Evolutionary conservation across 306 rosid species (phyloP), one percentile per base, ranked within the genome.

Genomic region (Delonix regia): DNA sequence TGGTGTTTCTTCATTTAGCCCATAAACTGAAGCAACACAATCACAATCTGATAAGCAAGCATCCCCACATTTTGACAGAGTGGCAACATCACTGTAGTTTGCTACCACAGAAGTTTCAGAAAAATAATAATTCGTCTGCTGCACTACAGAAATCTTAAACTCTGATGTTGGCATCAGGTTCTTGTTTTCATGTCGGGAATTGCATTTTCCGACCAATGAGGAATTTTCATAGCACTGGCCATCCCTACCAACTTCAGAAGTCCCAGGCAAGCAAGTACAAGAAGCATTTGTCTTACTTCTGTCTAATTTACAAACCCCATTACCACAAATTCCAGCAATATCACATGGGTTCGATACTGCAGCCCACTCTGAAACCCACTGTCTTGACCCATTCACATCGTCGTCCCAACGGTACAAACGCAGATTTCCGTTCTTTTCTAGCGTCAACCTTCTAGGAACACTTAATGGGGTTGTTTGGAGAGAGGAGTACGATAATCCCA

Each of bases 361-460:
- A 55, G 99, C 98, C 98, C 99, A 95, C 63, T 95, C 94, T 28
- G 99, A 73, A 18, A 95, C 88, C 99, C 99, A 92, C 69, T 91
- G 94, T n/a, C 88, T 88, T 1, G 97, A 87, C 1, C 99, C 98
- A 48, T 91, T 95, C 30, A 92, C 82, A 48, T 95, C 88, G 66
- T 89, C 83, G 9, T 91, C 98, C 99, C 99, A 95, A 25, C 88
- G 86, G 55, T 91, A 95, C 78, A 92, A 73, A 2, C 96, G 81
- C 72, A 95, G 44, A 69, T 95, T 95, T 19, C 99, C 99, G 56
- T 89, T 91, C 33, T 83, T 82, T 78, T 95, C 99, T 4, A 95
- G 79, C 2, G 85, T 78, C 34, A 95, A 33, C 71, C 99, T 87
- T 64, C 97, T 83, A 69, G 89, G 82, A 78, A 84, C 81, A 1